phyloP scores from a whole-genome alignment of 129 eudicot species.

The Arctium lappa region DNA sequence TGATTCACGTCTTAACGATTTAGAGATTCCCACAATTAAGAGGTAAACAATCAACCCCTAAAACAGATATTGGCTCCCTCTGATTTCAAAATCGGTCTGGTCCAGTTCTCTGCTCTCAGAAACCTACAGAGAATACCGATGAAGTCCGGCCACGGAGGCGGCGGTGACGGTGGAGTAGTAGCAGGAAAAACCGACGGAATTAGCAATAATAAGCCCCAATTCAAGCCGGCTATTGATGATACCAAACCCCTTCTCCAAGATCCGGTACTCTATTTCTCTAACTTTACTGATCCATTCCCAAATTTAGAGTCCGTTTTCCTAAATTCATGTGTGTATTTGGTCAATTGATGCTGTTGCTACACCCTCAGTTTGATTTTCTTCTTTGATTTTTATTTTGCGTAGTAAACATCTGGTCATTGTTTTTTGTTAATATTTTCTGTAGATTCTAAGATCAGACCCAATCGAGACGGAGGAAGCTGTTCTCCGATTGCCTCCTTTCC shows the following conservation, averaged over 20 bases:
- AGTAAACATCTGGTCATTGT: not conserved
- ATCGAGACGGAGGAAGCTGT: slow-evolving; percentile 88
- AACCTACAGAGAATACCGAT: slow-evolving; percentile 14
- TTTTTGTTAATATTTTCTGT: not conserved
- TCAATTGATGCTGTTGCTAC: not conserved
- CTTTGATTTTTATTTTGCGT: not conserved
- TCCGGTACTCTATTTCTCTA: slow-evolving; percentile 47
- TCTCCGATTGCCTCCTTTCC: slow-evolving; percentile 77
- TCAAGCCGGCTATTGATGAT: slow-evolving; percentile 68
- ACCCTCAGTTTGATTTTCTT: not conserved
- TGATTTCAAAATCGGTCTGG: not conserved
- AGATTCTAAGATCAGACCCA: slow-evolving; percentile 87
- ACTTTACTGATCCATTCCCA: not conserved
- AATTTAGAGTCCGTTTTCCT: too few species aligned
- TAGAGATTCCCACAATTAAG: too few species aligned
- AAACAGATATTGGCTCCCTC: not conserved
- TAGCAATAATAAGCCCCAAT: slow-evolving; percentile 48
- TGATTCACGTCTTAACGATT: too few species aligned
- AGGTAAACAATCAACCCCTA: too few species aligned
- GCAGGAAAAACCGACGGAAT: slow-evolving; percentile 15
- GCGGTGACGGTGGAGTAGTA: slow-evolving; percentile 15
- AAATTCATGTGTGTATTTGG: not conserved
- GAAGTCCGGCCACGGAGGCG: slow-evolving; percentile 21
- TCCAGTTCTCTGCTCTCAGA: not conserved
- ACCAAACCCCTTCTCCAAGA: slow-evolving; percentile 83